These are phyloP conservation scores for Meripilus lineatus DNA, from an alignment of 1,284 basidiomycete species.

Conservation along the genomic window DNA sequence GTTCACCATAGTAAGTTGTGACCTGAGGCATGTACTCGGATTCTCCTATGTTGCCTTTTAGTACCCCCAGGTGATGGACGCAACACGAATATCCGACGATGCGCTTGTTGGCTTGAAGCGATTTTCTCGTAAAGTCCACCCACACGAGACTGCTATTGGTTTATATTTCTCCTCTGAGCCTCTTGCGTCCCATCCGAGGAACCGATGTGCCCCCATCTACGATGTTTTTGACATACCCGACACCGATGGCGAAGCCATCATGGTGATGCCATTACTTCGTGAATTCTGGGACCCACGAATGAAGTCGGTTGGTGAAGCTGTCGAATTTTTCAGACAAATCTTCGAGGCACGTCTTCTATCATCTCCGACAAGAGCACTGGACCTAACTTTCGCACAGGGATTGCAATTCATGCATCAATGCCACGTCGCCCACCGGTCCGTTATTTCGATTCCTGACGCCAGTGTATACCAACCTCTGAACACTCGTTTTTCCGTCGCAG, in stretches of 20 bases:
- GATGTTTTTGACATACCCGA: conserved; percentile 18
- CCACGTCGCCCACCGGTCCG: conserved; percentile 12
- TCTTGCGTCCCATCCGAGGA: conserved; percentile 13
- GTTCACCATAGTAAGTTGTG: not conserved
- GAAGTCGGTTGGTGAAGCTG: conserved; percentile 19
- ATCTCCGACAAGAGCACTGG: not conserved
- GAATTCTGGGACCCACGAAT: conserved; percentile 17
- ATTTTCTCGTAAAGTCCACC: conserved; percentile 7
- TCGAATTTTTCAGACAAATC: conserved; percentile 23
- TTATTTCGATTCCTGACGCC: not conserved
- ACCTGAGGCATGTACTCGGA: not conserved
- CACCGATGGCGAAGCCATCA: conserved; percentile 11
- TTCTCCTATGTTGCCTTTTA: not conserved
- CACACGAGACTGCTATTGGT: conserved; percentile 14
- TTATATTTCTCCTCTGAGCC: not conserved
- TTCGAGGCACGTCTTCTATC: conserved; percentile 17
- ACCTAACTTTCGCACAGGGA: conserved; percentile 6
- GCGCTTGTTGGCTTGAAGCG: conserved; percentile 20
- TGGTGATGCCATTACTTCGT: conserved; percentile 25
- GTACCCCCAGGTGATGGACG: conserved; percentile 18
- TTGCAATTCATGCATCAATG: conserved; percentile 14
- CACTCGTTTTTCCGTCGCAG: conserved; percentile 33
- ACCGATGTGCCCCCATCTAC: conserved; percentile 23
- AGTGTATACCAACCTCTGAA: not conserved
- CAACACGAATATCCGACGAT: conserved; percentile 20